phyloP scores from a whole-genome alignment of 179 eudicot genomes.

The Spinacia oleracea region DNA sequence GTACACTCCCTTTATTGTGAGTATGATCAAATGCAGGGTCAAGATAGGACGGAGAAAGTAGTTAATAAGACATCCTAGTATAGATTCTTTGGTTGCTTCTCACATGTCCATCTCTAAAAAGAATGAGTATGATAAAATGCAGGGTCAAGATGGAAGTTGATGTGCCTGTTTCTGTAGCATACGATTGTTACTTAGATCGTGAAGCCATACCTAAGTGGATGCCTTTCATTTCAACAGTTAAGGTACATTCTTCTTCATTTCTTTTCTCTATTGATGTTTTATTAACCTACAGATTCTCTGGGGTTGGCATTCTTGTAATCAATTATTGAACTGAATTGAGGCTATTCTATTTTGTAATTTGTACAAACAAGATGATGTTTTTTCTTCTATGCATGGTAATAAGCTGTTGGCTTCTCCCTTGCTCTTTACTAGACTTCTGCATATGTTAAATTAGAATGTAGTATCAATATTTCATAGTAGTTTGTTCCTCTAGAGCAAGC shows the following conservation, averaged over 20 bases:
- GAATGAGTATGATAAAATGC: slow-evolving; percentile 23
- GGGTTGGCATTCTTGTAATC: neutral
- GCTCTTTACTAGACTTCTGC: neutral
- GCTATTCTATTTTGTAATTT: no score
- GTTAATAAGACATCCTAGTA: no score
- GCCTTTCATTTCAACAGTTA: slow-evolving; percentile 90
- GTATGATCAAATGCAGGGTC: no score
- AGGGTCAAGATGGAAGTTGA: slow-evolving; percentile 84
- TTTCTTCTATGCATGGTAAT: neutral
- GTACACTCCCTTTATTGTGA: no score
- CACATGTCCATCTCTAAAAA: no score
- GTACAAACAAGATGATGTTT: neutral
- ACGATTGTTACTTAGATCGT: slow-evolving; percentile 76
- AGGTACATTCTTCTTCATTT: slow-evolving; percentile 37
- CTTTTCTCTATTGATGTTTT: neutral
- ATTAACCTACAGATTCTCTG: neutral
- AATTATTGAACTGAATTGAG: neutral
- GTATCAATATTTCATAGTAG: neutral
- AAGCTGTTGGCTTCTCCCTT: neutral
- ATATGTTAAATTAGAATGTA: neutral
- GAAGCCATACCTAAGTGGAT: slow-evolving; percentile 93
- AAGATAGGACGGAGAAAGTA: no score
- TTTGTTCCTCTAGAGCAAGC: neutral
- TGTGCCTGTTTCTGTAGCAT: slow-evolving; percentile 79
- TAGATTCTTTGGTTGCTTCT: no score